A percentile compares a stretch with the other conserved stretches of the same genome.
Evolutionary conservation across 768 basidiomycete genomes (phyloP).

Genomic region (Boletus edulis): DNA sequence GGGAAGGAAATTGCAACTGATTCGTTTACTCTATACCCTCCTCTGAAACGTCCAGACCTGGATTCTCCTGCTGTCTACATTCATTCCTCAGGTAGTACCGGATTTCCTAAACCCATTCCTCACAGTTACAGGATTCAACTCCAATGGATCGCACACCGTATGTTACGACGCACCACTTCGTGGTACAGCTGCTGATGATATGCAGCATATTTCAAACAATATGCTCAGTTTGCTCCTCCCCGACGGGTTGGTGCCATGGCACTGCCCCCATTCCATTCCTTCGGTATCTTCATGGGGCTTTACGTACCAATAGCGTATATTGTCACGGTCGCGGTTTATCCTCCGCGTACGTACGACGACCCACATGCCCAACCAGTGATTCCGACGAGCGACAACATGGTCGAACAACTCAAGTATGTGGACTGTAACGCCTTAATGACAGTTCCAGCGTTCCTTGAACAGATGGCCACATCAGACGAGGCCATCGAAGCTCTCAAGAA

Average conservation of each 20-base stretch:
- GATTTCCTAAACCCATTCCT: conserved; percentile 46
- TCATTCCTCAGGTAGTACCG: conserved; percentile 51
- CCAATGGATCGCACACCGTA: conserved; percentile 37
- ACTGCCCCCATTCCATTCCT: conserved; percentile 28
- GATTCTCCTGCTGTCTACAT: conserved; percentile 41
- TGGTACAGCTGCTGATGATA: background rate
- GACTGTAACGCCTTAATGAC: conserved; percentile 31
- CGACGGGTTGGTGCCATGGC: conserved; percentile 22
- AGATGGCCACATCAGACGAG: conserved; percentile 30
- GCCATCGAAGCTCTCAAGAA: conserved; percentile 24
- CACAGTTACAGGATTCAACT: conserved; percentile 33
- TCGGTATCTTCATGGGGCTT: conserved; percentile 16
- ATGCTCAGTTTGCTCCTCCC: conserved; percentile 7
- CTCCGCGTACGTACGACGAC: conserved; percentile 23
- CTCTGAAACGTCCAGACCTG: conserved; percentile 14
- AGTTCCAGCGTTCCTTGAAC: conserved; percentile 39
- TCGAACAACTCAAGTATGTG: conserved; percentile 32
- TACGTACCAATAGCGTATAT: conserved; percentile 18
- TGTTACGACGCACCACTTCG: conserved; percentile 1
- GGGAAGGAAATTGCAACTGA: conserved; percentile 29
- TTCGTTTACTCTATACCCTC: conserved; percentile 17
- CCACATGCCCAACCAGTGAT: conserved; percentile 29
- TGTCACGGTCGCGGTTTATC: conserved; percentile 21
- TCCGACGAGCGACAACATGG: conserved; percentile 39
- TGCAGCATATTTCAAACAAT: conserved; percentile 1